Evolutionary conservation across 768 basidiomycete genomes (phyloP), one percentile per base, ranked within the genome.

Genomic region (Trametopsis cervina): DNA sequence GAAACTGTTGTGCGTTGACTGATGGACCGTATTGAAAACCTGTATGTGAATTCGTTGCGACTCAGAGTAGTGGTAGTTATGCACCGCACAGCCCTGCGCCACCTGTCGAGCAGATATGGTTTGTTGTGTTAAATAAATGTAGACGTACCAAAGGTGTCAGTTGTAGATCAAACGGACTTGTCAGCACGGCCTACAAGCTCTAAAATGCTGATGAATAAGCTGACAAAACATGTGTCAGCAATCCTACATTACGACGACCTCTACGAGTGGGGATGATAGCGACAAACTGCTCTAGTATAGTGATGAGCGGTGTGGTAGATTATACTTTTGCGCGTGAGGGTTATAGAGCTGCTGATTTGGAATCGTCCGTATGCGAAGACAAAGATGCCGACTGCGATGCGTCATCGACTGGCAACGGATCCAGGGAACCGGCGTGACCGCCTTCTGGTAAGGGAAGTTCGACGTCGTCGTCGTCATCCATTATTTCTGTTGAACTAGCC

Each of bases 401-500:
- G 15, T 33, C 29, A 7, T 33, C 15, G 9, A 15, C 29, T 7
- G 7, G 15, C 15, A 7, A 7, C 9, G 29, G 29, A 15, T 33
- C 29, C 15, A 7, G 29, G 29, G 15, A 15, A 33, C 15, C 29
- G 9, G 29, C 29, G 15, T 7, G 29, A 33, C 9, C 9, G 15
- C 29, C 29, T 33, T 15, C 29, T 7, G 9, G 7, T 7, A 15
- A 15, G 7, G 29, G 9, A 33, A 7, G 9, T 22, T 66, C 67
- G 20, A 73, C 75, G 4, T 80, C 79, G 0, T 83, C 81, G 6
- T 83, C 81, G 41, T 83, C 83, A 46, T 76, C 69, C 79, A 81
- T 80, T 15, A 84, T 80, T 70, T 85, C 83, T 84, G 37, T 33
- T 18, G 17, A 4, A 37, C 20, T 35, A 52, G 3, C 20, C 21